A percentile compares a stretch with the other conserved stretches of the same genome.
Conservation (phyloP, 805 yeast species). For the Suhomyces sp. region DNA sequence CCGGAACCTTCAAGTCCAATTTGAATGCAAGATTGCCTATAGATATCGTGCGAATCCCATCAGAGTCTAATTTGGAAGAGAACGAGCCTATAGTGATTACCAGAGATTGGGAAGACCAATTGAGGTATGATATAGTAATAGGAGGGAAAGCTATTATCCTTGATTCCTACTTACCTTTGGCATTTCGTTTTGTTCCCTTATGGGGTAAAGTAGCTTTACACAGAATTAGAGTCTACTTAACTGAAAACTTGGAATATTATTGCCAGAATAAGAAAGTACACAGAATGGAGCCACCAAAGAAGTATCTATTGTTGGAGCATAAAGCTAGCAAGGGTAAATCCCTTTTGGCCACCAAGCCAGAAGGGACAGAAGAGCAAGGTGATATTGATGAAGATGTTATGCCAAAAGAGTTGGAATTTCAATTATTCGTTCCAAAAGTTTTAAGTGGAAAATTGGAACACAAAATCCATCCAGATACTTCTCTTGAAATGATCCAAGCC, state of each 20-base stretch:
- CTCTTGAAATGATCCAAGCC: conserved; percentile 73
- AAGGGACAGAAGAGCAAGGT: conserved; percentile 19
- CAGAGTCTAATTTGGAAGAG: conserved; percentile 78
- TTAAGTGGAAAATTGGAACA: conserved; percentile 52
- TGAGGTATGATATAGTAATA: conserved; percentile 85
- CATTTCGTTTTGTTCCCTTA: conserved; percentile 79
- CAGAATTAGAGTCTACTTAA: conserved; percentile 77
- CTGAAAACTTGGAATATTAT: conserved; percentile 89
- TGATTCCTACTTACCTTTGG: conserved; percentile 80
- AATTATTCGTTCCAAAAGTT: conserved; percentile 76
- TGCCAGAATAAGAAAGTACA: conserved; percentile 86
- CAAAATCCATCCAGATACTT: conserved; percentile 79
- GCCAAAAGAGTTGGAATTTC: conserved; percentile 81
- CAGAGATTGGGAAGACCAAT: conserved; percentile 90
- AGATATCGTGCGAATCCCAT: conserved; percentile 68
- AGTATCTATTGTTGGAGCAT: conserved; percentile 78
- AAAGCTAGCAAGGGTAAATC: conserved; percentile 56
- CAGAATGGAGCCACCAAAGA: conserved; percentile 85
- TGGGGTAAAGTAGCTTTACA: conserved; percentile 81
- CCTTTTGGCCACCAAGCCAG: conserved; percentile 40
- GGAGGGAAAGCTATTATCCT: conserved; percentile 87
- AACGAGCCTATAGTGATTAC: conserved; percentile 90
- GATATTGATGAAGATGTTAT: conserved; percentile 51
- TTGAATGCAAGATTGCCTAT: conserved; percentile 64
- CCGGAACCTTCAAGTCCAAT: conserved; percentile 84